A percentile compares a stretch with the other conserved stretches of the same genome.
phyloP scores from a whole-genome alignment of 768 basidiomycete species.

The Leucocoprinus leucothites region DNA sequence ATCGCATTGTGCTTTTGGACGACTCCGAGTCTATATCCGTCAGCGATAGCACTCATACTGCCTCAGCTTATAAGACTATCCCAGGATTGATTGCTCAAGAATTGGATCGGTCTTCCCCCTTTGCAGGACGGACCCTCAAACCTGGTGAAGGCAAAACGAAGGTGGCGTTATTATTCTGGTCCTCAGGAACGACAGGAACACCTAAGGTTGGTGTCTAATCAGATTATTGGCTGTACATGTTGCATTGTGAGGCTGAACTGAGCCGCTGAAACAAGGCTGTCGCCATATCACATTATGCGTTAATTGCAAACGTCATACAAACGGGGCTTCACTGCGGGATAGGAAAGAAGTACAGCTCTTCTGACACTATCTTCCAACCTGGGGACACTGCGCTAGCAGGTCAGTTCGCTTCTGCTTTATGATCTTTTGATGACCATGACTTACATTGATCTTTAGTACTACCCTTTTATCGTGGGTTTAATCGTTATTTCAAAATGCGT shows the following conservation, averaged over 20 bases:
- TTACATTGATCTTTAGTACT: conserved; percentile 22
- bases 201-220: conserved; percentile 44
- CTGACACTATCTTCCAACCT: conserved; percentile 35
- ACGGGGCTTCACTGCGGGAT: conserved; percentile 39
- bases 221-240: background rate
- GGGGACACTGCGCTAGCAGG: conserved; percentile 48
- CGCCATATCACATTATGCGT: conserved; percentile 48
- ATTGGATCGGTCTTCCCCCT: conserved; percentile 21
- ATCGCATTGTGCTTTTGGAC: conserved; percentile 48
- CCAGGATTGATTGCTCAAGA: conserved; percentile 25
- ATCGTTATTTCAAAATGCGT: background rate
- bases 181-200: conserved; percentile 66
- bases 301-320: conserved; percentile 56
- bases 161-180: conserved; percentile 61
- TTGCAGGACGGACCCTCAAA: conserved; percentile 39
- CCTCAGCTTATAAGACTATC: conserved; percentile 17
- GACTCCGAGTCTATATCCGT: conserved; percentile 6
- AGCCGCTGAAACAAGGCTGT: conserved; percentile 34
- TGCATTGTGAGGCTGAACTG: background rate
- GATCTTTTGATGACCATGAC: conserved; percentile 8
- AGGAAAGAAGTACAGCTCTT: conserved; percentile 21
- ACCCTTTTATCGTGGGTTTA: conserved; percentile 43
- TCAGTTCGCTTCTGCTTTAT: conserved; percentile 14
- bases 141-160: conserved; percentile 57
- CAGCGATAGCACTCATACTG: background rate